Base-by-base conservation (phyloP, 768 basidiomycete genomes). In the Hysterangium stoloniferum region DNA sequence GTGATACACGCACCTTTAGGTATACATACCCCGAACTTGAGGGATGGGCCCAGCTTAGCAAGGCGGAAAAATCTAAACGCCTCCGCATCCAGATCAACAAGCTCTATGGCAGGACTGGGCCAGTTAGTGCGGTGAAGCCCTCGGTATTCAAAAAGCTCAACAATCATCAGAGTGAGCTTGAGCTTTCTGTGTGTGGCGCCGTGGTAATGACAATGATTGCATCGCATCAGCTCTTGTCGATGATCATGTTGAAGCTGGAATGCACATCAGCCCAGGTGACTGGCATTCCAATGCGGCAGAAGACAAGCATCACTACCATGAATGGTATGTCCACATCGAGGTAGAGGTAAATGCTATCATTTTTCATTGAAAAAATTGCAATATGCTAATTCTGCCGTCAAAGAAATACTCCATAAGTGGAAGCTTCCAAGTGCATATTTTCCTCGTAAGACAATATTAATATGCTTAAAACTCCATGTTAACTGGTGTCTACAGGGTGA, bases 21-120 rank as follows among this genome's bases (percentile, higher is more conserved):
- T 79, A 78, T 55, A 66, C 71, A 1, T 77, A 78, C 58, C 75
- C 76, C 9, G 76, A 78, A 29, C 75, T 77, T 71, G 45, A 63
- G 62, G 7, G 62, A 72, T 29, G 44, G 15, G 15, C 4, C 20
- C 27, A 41, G 12, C 20, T 40, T n/a, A 5, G 28, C 17, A 24
- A 33, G 15, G 27, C 28, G 7, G 13, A 41, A 29, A n/a, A 22
- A 1, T 17, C 25, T 19, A 28, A 40, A n/a, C 37, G 24, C 37
- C 36, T 40, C 29, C 8, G n/a, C 29, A 6, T 25, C 8, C 24
- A 40, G 5, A 27, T 50, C 22, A 40, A 50, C 27, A 37, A 22
- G 13, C 48, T 50, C 12, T 50, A 50, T 40, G 41, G 19, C 11
- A 34, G 33, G n/a, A 34, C 33, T n/a, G 33, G 12, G 13, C 45